A percentile compares a stretch with the other conserved stretches of the same genome.
Evolutionary conservation across 1,284 basidiomycete genomes (phyloP).

Genomic region (Bondarzewia mesenterica): DNA sequence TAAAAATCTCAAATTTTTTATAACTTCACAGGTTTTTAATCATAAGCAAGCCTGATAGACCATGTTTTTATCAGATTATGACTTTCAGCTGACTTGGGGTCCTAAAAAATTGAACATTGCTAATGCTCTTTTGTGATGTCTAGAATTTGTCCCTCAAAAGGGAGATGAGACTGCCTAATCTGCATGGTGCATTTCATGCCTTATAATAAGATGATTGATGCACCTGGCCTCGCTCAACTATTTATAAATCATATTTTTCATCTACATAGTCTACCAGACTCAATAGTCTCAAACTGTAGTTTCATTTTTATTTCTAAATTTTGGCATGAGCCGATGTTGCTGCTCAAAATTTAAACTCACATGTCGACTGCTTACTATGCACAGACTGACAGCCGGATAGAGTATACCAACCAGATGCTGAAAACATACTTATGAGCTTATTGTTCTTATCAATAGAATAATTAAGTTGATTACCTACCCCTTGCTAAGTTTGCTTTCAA

Average conservation of each 20-base stretch:
- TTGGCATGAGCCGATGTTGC: constrained; percentile 17
- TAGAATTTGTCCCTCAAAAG: no score
- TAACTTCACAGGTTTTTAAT: no score
- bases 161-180: constrained; percentile 12
- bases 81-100: no score
- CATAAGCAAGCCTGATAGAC: no score
- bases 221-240: constrained; percentile 22
- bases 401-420: constrained; percentile 34
- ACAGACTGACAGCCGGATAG: constrained; percentile 32
- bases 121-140: no score
- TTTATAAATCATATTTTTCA: not conserved
- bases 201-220: constrained; percentile 16
- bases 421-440: constrained; percentile 31
- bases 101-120: no score
- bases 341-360: constrained; percentile 16
- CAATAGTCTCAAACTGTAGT: constrained; percentile 24
- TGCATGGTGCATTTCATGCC: constrained; percentile 22
- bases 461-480: constrained; percentile 34
- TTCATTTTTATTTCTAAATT: constrained; percentile 26
- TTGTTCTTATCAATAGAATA: constrained; percentile 32
- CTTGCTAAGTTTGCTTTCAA: constrained; percentile 39
- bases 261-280: constrained; percentile 22
- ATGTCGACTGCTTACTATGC: constrained; percentile 26
- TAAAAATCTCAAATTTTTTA: no score
- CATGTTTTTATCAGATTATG: no score